Conservation (phyloP, 805 yeast genomes). For the Yamadazyma sp. region DNA sequence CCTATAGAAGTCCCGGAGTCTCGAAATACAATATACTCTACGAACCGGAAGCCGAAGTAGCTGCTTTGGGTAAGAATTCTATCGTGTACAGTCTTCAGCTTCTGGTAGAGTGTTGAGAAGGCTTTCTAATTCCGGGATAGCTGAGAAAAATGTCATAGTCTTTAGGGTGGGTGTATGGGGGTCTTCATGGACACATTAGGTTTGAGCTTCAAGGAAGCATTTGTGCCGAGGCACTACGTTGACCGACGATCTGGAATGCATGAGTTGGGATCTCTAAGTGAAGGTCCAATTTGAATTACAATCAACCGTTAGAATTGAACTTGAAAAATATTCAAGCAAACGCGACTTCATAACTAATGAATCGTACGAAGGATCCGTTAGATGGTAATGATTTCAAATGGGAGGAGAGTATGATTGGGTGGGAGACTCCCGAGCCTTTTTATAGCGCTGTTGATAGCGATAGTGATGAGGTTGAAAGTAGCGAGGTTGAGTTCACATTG, state of each 20-base stretch:
- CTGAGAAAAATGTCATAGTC: background rate
- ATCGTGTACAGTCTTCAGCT: background rate
- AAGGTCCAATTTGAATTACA: conserved; percentile 9
- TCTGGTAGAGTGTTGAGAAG: conserved; percentile 2
- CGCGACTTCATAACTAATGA: conserved; percentile 5
- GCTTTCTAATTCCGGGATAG: background rate
- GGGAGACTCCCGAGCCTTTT: background rate
- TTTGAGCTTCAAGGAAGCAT: conserved; percentile 3
- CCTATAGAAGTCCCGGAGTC: background rate
- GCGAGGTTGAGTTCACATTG: conserved; percentile 15
- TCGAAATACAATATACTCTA: background rate
- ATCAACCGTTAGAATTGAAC: conserved; percentile 9
- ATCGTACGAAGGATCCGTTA: conserved; percentile 11
- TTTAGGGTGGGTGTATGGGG: conserved; percentile 9
- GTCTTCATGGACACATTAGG: conserved; percentile 3
- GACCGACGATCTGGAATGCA: conserved; percentile 4
- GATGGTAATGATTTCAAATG: conserved; percentile 16
- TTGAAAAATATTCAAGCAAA: conserved; percentile 1
- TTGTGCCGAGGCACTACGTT: conserved; percentile 4
- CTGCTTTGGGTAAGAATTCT: conserved; percentile 1
- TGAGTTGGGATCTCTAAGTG: background rate
- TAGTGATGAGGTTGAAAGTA: conserved; percentile 8
- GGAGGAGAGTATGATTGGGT: background rate
- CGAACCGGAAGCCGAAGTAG: conserved; percentile 8
- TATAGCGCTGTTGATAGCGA: too few relatives aligned